Base-by-base conservation (phyloP, 1,284 basidiomycete genomes). In the Ustanciosporium gigantosporum region DNA sequence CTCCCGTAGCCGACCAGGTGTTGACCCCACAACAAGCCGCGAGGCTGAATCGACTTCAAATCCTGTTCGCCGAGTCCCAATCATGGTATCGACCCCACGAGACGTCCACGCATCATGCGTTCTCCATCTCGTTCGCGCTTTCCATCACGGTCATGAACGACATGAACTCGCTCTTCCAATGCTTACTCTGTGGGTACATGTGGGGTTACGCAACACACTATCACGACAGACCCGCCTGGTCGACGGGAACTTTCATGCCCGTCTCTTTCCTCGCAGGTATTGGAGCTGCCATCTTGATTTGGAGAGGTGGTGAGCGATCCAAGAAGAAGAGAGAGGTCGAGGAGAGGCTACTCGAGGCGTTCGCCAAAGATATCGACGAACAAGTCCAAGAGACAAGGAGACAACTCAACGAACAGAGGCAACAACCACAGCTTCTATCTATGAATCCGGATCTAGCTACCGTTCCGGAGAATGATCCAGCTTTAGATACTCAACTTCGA, bases 11-110 rank as follows among this genome's bases (percentile, higher is more conserved):
- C 2, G 56, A 61, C 16, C 41, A 43, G 13, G 61, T 68, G 19
- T 35, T 68, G 3, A 14, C 36, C 2, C 51, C 61, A 3, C 36
- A 36, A 19, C 50, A 68, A 37, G 55, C 66, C 0, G 16, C 37
- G 1, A 39, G 48, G 11, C 31, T 68, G n/a, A 39, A 57, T 25
- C 14, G 13, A 11, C 43, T 68, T 1, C 66, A 68, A 36, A 50
- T 41, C 15, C 20, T 25, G 5, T 66, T 68, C 19, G 51, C 61
- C 19, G 47, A 58, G 7, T 58, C 39, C 35, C 61, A 60, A 24
- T 56, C 51, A 9, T 92, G 89, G 89, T 92, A 92, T 77, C 82
- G 88, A 32, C 84, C 89, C 2, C 89, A 91, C 77, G 88, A 87
- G 29, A 91, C 88, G 9, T 86, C 86, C 47, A 90, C 89, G 0